A percentile compares a stretch with the other conserved stretches of the same genome.
These are phyloP conservation scores for Pythium utonaiense DNA, from an alignment of 352 stramenopile species.

Conservation along the genomic window DNA sequence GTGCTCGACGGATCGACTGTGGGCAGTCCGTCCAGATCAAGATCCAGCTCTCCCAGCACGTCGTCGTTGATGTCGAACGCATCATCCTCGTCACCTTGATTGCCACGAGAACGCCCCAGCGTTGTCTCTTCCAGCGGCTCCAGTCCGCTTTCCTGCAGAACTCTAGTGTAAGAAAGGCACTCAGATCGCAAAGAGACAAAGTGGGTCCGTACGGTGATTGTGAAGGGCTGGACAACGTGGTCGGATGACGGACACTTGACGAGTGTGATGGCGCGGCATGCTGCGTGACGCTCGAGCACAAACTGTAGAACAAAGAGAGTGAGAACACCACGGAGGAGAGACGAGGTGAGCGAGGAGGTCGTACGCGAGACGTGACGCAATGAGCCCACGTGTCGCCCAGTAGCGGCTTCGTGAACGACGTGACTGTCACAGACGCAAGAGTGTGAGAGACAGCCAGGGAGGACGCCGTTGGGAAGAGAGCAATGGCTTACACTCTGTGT, in stretches of 20 bases:
- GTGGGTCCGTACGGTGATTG: constrained; percentile 41
- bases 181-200: constrained; percentile 22
- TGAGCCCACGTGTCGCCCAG: constrained; percentile 70
- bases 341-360: neutral
- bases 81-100: constrained; percentile 24
- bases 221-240: constrained; percentile 61
- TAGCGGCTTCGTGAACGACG: constrained; percentile 56
- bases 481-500: constrained; percentile 20
- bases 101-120: constrained; percentile 6
- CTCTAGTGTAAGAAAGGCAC: neutral
- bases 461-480: neutral
- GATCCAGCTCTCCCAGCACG: constrained; percentile 41
- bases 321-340: neutral
- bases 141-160: constrained; percentile 22
- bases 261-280: constrained; percentile 49
- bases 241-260: constrained; percentile 59
- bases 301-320: constrained; percentile 31
- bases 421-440: constrained; percentile 25
- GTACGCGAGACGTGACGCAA: constrained; percentile 60
- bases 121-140: constrained; percentile 29
- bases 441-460: constrained; percentile 2
- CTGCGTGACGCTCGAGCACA: constrained; percentile 54
- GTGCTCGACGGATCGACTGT: constrained; percentile 40
- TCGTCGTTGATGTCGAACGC: constrained; percentile 53
- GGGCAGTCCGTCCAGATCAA: constrained; percentile 33